These are phyloP conservation scores for Cordia subcordata DNA, from an alignment of 257 asterid species.

Conservation along the genomic window DNA sequence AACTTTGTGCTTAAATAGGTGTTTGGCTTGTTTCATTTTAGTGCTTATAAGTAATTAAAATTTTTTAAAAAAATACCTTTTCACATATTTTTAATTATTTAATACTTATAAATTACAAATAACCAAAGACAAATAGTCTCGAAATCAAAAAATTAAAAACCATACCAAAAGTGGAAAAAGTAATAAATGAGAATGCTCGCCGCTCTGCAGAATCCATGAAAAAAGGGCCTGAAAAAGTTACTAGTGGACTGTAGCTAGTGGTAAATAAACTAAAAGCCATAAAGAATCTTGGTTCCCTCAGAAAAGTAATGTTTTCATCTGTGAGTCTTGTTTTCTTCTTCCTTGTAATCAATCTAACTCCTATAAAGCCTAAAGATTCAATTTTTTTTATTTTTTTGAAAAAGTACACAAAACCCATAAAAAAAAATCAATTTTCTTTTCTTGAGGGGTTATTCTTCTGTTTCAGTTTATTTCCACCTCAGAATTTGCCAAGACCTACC, in stretches of 20 bases:
- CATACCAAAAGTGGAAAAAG: background rate
- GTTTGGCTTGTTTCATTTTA: no score
- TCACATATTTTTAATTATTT: no score
- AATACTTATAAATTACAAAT: no score
- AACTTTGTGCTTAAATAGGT: no score
- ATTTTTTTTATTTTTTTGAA: conserved; percentile 25
- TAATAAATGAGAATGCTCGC: background rate
- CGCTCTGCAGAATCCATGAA: background rate
- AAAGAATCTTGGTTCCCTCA: background rate
- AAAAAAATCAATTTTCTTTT: conserved; percentile 13
- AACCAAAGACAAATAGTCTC: no score
- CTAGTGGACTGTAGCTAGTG: background rate
- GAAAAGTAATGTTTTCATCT: background rate
- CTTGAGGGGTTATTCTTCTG: background rate
- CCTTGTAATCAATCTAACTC: background rate
- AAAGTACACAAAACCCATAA: conserved; percentile 16
- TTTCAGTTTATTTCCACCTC: conserved; percentile 30
- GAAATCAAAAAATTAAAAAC: no score
- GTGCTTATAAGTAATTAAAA: no score
- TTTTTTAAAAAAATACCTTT: no score
- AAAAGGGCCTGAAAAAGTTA: background rate
- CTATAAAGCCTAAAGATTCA: background rate
- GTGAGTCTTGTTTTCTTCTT: background rate
- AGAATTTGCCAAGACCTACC: conserved; percentile 10
- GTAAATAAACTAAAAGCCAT: background rate